These are phyloP conservation scores for Pythium plurisporium DNA, from an alignment of 352 stramenopile genomes.

Conservation along the genomic window DNA sequence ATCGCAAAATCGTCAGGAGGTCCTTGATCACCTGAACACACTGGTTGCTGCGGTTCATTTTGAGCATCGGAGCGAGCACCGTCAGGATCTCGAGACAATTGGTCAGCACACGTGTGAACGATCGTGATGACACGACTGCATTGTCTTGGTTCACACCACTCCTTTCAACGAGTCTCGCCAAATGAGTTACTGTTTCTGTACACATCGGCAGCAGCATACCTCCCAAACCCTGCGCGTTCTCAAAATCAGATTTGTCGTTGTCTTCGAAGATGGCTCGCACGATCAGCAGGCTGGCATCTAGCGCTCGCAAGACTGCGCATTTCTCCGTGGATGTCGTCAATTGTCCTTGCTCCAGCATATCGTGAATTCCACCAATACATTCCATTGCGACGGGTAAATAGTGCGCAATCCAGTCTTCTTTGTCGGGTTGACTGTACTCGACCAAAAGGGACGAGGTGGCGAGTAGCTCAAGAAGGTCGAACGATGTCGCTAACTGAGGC, in stretches of 20 bases:
- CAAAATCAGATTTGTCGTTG: conserved; percentile 29
- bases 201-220: conserved; percentile 51
- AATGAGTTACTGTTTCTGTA: conserved; percentile 45
- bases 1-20: conserved; percentile 28
- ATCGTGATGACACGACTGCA: not conserved
- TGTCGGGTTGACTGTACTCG: conserved; percentile 33
- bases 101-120: conserved; percentile 22
- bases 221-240: conserved; percentile 19
- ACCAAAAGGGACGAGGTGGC: conserved; percentile 35
- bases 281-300: conserved; percentile 58
- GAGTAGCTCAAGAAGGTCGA: conserved; percentile 46
- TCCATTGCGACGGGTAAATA: conserved; percentile 64
- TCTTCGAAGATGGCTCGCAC: conserved; percentile 54
- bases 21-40: conserved; percentile 50
- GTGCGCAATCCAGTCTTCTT: conserved; percentile 55
- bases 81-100: conserved; percentile 41
- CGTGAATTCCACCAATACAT: conserved; percentile 57
- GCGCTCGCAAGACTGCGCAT: conserved; percentile 43
- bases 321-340: conserved; percentile 15
- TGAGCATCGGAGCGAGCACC: conserved; percentile 34
- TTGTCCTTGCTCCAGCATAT: conserved; percentile 30
- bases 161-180: conserved; percentile 22
- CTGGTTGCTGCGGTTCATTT: conserved; percentile 52
- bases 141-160: not conserved
- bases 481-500: conserved; percentile 29